phyloP scores from a whole-genome alignment of 2,329 filamentous ascomycete species.

The Hypocreales sp. region DNA sequence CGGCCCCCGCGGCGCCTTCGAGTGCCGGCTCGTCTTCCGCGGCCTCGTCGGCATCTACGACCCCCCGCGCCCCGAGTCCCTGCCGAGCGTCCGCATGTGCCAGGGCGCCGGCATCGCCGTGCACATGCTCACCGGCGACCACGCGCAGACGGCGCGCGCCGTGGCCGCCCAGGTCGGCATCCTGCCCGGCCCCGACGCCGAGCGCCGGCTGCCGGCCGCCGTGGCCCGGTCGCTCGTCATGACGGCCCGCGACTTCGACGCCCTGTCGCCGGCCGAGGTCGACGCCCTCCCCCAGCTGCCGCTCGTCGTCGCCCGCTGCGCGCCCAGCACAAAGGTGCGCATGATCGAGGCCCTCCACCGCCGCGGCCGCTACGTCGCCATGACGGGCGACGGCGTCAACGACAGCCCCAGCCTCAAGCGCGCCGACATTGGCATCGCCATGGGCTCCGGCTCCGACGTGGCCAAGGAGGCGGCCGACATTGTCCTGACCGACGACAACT shows the following conservation, averaged over 20 bases:
- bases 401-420: conserved; percentile 52
- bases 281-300: conserved; percentile 47
- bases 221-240: conserved; percentile 47
- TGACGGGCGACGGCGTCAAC: conserved; percentile 61
- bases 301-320: conserved; percentile 53
- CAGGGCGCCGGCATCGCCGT: conserved; percentile 47
- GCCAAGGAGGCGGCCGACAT: conserved; percentile 54
- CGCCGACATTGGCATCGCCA: conserved; percentile 56
- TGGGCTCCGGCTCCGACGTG: conserved; percentile 56
- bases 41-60: conserved; percentile 62
- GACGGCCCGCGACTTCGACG: conserved; percentile 52
- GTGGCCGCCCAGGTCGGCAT: conserved; percentile 51
- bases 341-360: conserved; percentile 62
- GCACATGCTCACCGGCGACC: conserved; percentile 58
- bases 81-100: conserved; percentile 38
- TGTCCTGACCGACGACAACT: conserved; percentile 59
- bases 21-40: conserved; percentile 46
- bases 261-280: conserved; percentile 45
- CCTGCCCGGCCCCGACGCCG: conserved; percentile 29
- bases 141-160: conserved; percentile 47
- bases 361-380: conserved; percentile 46
- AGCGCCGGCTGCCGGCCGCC: conserved; percentile 30
- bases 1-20: conserved; percentile 32
- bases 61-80: conserved; percentile 53
- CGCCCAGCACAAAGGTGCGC: conserved; percentile 55